Evolutionary conservation across 495 filamentous ascomycete genomes (phyloP), one percentile per base, ranked within the genome.

Genomic region (Echria macrotheca): DNA sequence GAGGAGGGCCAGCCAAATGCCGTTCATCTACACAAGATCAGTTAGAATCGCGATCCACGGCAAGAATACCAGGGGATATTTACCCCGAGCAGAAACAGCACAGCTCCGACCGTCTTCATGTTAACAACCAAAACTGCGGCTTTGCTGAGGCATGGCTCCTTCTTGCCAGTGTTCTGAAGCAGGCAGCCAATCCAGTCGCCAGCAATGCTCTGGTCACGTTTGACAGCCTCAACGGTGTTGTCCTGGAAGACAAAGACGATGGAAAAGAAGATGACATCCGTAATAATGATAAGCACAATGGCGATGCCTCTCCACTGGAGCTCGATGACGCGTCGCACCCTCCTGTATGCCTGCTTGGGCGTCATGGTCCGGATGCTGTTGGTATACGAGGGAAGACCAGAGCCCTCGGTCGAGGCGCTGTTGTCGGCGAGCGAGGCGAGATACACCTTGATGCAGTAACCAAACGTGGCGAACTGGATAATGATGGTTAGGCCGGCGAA

Each of bases 401-500:
- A 88, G 64, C 78, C 83, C 54, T 77, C 81, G 24, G 83, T 85
- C 4, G 82, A 81, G 26, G 80, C 71, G 44, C 76, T 76, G 55
- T 81, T 82, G 62, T 88, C 82, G 58, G 85, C 79, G 57, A 91
- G 79, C 38, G 95, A 81, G 12, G 89, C 82, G 58, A 98, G 73
- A 60, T 98, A 98, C 49, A 98, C 85, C 55, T 94, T 84, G 62
- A 95, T 86, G 66, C 93, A 97, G 71, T 98, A 97, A 22, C 72
- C 84, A 61, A 98, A 94, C 1, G 88, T 95, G 7, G 74, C 63
- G 22, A 85, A 77, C 61, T 97, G 93, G n/a, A 94, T 72, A 47
- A 96, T 72, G 47, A 91, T 79, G 0, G 90, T 83, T 5, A 84
- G 74, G 19, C 78, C 86, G 6, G 89, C 78, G 58, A 96, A 85